A percentile compares a stretch with the other conserved stretches of the same genome.
These are phyloP conservation scores for Boletus reticuloceps DNA, from an alignment of 768 basidiomycete genomes.

Conservation along the genomic window DNA sequence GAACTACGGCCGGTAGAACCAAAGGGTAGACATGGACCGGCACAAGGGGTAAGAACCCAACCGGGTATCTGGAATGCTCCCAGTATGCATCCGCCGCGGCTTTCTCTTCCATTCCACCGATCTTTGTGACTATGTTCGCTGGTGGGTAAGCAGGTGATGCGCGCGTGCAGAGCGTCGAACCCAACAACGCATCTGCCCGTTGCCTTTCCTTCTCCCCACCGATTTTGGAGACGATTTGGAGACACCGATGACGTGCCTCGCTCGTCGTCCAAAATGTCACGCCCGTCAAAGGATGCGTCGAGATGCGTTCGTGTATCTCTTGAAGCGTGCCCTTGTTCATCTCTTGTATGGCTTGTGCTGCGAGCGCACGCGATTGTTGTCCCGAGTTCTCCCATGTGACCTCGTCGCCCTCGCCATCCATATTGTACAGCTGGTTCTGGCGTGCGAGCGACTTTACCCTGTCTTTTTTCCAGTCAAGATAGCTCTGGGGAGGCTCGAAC, in stretches of 20 bases:
- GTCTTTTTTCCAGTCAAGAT: conserved; percentile 58
- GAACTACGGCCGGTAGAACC: conserved; percentile 18
- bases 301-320: conserved; percentile 55
- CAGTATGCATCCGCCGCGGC: conserved; percentile 49
- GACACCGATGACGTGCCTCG: conserved; percentile 71
- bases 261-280: conserved; percentile 78
- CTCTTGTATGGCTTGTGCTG: conserved; percentile 72
- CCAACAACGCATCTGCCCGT: conserved; percentile 63
- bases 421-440: conserved; percentile 8
- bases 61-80: conserved; percentile 57
- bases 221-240: conserved; percentile 78
- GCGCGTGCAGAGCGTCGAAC: conserved; percentile 10
- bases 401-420: conserved; percentile 1
- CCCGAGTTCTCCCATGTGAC: conserved; percentile 32
- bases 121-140: not conserved
- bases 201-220: conserved; percentile 67
- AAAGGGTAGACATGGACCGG: conserved; percentile 54
- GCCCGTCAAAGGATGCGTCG: not conserved
- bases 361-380: conserved; percentile 68
- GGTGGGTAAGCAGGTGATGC: conserved; percentile 10
- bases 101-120: not conserved
- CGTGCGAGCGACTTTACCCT: conserved; percentile 9
- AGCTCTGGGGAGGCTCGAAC: conserved; percentile 59
- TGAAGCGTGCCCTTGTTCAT: conserved; percentile 61
- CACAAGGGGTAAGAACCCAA: conserved; percentile 52